Percentiles rank a stretch among this genome's conserved stretches.
phyloP scores from a whole-genome alignment of 2,329 filamentous ascomycete species.

The Paramyrothecium sp. region DNA sequence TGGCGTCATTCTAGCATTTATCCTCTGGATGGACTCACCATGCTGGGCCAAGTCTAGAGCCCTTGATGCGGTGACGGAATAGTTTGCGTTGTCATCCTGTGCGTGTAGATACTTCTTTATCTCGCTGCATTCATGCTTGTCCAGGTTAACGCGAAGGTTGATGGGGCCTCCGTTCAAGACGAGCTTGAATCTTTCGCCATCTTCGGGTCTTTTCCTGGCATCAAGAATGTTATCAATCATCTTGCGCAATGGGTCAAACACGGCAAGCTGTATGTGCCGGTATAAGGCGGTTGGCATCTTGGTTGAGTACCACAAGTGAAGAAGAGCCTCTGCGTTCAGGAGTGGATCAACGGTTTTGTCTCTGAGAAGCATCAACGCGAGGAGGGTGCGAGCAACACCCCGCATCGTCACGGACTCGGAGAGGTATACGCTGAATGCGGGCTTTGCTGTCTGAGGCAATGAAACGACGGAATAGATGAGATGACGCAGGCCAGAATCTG shows the following conservation, averaged over 20 bases:
- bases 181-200: background rate
- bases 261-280: slow-evolving; percentile 10
- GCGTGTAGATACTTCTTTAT: background rate
- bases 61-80: no score
- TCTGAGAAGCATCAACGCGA: slow-evolving; percentile 12
- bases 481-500: slow-evolving; percentile 19
- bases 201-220: background rate
- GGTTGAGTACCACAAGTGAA: slow-evolving; percentile 24
- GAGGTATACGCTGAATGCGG: slow-evolving; percentile 9
- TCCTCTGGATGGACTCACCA: no score
- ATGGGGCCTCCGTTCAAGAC: background rate
- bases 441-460: slow-evolving; percentile 13
- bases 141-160: background rate
- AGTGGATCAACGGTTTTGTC: slow-evolving; percentile 6
- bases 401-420: slow-evolving; percentile 2
- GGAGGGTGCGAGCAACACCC: slow-evolving; percentile 6
- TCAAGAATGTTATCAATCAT: slow-evolving; percentile 1
- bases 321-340: slow-evolving; percentile 17
- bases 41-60: no score
- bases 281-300: slow-evolving; percentile 9
- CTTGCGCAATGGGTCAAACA: background rate
- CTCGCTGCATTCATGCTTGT: background rate
- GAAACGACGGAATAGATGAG: slow-evolving; percentile 20
- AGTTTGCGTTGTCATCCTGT: no score
- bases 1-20: background rate